phyloP scores from a whole-genome alignment of 768 basidiomycete genomes.

The Lactifluus hygrophoroides region DNA sequence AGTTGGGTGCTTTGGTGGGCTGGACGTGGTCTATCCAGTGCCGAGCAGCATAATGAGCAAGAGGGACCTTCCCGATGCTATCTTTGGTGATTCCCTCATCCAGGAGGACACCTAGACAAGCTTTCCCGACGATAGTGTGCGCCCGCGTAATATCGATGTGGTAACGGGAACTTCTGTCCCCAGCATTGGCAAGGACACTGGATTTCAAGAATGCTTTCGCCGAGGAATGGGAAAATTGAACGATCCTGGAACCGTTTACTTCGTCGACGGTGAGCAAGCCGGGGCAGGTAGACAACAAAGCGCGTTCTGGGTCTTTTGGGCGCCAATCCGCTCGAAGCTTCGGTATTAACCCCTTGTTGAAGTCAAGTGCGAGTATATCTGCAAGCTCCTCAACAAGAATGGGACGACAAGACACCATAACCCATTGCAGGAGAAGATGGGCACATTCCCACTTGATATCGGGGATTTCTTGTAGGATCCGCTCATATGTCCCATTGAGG shows the following conservation, averaged over 20 bases:
- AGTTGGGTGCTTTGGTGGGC: not conserved
- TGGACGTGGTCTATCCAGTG: not conserved
- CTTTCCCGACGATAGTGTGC: not conserved
- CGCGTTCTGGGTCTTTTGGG: not conserved
- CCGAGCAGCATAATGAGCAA: not conserved
- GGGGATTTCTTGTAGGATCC: not conserved
- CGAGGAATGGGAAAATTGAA: not conserved
- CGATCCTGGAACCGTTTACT: not conserved
- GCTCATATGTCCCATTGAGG: not conserved
- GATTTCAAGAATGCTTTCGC: not conserved
- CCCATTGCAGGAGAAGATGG: not conserved
- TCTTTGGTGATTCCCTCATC: not conserved
- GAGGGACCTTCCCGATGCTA: not conserved
- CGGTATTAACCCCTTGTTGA: not conserved
- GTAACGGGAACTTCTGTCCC: not conserved
- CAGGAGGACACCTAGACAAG: not conserved
- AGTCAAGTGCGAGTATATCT: not conserved
- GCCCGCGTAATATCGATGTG: not conserved
- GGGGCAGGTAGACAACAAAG: not conserved
- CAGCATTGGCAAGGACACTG: not conserved
- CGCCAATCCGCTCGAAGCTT: not conserved
- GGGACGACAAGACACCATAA: not conserved
- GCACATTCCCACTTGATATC: not conserved
- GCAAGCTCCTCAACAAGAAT: not conserved
- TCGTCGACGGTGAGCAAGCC: not conserved